Evolutionary conservation across 495 filamentous ascomycete species (phyloP).

Genomic region (Annulohypoxylon stygium): DNA sequence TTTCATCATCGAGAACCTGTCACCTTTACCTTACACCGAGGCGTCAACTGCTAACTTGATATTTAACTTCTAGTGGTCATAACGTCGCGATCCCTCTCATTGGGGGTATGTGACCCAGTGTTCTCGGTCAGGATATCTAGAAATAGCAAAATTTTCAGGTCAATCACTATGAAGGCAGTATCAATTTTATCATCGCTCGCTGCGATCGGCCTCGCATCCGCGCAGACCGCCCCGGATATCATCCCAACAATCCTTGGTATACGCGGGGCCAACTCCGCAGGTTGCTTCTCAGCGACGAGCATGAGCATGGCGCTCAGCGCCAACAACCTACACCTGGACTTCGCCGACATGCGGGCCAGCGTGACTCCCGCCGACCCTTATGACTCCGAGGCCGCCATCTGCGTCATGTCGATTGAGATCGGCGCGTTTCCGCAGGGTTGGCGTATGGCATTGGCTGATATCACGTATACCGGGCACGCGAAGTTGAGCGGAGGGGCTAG

Average conservation of each 20-base stretch:
- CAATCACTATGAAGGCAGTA: slow-evolving; percentile 11
- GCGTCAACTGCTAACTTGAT: background rate
- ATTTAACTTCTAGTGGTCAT: background rate
- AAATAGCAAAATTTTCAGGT: too few species aligned
- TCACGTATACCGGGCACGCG: slow-evolving; percentile 39
- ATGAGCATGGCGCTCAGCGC: slow-evolving; percentile 20
- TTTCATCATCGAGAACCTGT: background rate
- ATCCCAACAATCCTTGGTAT: slow-evolving; percentile 42
- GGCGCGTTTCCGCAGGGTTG: slow-evolving; percentile 40
- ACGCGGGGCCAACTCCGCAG: slow-evolving; percentile 38
- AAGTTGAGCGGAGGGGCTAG: slow-evolving; percentile 31
- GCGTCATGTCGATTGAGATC: slow-evolving; percentile 38
- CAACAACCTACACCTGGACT: slow-evolving; percentile 31
- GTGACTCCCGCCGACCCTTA: slow-evolving; percentile 30
- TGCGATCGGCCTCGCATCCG: slow-evolving; percentile 16
- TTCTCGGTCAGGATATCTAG: background rate
- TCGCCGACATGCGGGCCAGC: slow-evolving; percentile 44
- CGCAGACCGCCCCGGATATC: slow-evolving; percentile 26
- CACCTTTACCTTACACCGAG: background rate
- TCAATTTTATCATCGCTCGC: slow-evolving; percentile 21
- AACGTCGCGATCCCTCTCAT: background rate
- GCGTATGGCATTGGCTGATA: slow-evolving; percentile 35
- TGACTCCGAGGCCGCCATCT: slow-evolving; percentile 43
- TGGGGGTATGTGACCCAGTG: too few species aligned
- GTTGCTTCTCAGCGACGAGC: slow-evolving; percentile 42